phyloP scores from a whole-genome alignment of 495 filamentous ascomycete species.

The Penicillium subrubescens region DNA sequence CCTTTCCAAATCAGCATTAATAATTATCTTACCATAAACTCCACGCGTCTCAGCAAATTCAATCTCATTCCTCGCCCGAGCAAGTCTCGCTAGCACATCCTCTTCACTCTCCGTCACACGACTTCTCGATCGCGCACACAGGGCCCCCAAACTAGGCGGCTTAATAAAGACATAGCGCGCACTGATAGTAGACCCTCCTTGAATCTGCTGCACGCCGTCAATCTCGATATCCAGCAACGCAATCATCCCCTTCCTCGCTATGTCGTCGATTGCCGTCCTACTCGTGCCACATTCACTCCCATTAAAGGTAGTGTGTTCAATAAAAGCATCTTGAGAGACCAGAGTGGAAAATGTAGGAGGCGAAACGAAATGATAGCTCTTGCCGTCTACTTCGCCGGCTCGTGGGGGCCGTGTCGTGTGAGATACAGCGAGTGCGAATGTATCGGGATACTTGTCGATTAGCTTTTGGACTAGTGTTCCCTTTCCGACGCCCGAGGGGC shows the following conservation, averaged over 20 bases:
- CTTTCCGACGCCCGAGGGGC: not conserved
- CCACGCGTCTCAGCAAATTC: not conserved
- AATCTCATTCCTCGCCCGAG: not conserved
- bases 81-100: not conserved
- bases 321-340: not conserved
- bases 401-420: not conserved
- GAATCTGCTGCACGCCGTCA: not conserved
- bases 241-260: not conserved
- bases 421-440: not conserved
- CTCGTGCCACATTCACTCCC: not conserved
- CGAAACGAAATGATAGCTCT: not conserved
- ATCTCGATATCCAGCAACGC: not conserved
- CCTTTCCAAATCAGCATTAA: not conserved
- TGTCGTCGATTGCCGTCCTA: not conserved
- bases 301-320: not conserved
- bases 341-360: not conserved
- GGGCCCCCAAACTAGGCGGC: not conserved
- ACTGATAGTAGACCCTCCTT: not conserved
- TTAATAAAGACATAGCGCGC: not conserved
- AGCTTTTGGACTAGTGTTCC: not conserved
- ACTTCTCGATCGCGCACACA: not conserved
- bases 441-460: not conserved
- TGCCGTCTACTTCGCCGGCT: not conserved
- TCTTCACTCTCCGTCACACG: not conserved
- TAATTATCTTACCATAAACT: not conserved